Evolutionary conservation across 1,284 basidiomycete species (phyloP).

Genomic region (Gymnopus androsaceus): DNA sequence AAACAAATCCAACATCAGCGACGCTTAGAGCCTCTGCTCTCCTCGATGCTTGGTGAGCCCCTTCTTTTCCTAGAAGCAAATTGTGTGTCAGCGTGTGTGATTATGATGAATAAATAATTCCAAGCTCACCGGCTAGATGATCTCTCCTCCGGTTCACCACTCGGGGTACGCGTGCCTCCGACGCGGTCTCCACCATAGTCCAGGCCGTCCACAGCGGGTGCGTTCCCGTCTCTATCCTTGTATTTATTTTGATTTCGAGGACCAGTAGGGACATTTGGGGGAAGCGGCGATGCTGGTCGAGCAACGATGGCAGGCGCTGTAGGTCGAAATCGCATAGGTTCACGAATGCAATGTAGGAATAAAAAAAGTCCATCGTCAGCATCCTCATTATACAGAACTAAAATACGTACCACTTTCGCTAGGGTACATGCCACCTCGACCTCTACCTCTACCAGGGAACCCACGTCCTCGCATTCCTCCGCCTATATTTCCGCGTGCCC

Average conservation of each 20-base stretch:
- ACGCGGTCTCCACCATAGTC: slow-evolving; percentile 66
- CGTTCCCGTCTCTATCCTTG: slow-evolving; percentile 81
- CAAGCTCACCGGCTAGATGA: slow-evolving; percentile 51
- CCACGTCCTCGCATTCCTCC: slow-evolving; percentile 23
- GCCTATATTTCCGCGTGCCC: slow-evolving; percentile 51
- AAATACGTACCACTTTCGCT: slow-evolving; percentile 41
- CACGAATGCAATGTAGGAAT: too few relatives aligned
- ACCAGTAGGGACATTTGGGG: slow-evolving; percentile 81
- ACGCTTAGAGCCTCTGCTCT: slow-evolving; percentile 60
- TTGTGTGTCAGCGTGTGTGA: not conserved
- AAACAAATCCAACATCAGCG: slow-evolving; percentile 41
- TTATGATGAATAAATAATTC: not conserved
- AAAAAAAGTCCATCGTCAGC: too few relatives aligned
- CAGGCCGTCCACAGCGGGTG: slow-evolving; percentile 78
- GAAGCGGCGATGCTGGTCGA: slow-evolving; percentile 76
- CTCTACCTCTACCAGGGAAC: slow-evolving; percentile 44
- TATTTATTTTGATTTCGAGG: slow-evolving; percentile 85
- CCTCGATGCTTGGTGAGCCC: slow-evolving; percentile 61
- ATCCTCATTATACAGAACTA: too few relatives aligned
- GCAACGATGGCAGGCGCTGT: slow-evolving; percentile 51
- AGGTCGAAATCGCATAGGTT: not conserved
- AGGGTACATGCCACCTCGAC: slow-evolving; percentile 43
- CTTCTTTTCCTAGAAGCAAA: slow-evolving; percentile 52
- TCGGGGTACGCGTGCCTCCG: slow-evolving; percentile 47
- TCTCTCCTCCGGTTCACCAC: slow-evolving; percentile 61